Evolutionary conservation across 164 flowering plant species (phyloP), one percentile per base, ranked within the genome.

Genomic region (Euptelea pleiosperma): DNA sequence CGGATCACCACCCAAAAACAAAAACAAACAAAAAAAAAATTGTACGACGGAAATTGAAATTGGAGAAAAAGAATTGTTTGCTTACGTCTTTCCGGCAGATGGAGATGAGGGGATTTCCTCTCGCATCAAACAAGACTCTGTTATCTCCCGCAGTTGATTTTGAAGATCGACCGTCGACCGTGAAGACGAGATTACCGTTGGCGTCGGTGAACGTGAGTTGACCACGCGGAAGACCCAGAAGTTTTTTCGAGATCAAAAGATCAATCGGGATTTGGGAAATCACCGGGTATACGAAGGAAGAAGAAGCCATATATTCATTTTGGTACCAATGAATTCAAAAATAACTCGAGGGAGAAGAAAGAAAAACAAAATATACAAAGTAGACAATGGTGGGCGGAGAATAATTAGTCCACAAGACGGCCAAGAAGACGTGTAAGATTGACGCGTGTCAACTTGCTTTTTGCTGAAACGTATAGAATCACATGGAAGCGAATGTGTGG

Each of bases 221-320:
- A 21, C 74, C 67, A 16, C 59, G 68, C 15, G 65, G 16, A 2
- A 65, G 63, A 31, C 68, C 69, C 0, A 47, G 57, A 43, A 56
- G 70, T 47, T 72, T 66, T 70, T 75, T 76, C 29, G 70, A 66
- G 7, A 71, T 66, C 70, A 73, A 78, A 1, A 79, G 75, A 60
- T 82, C 87, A n/a, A 80, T 50, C 34, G 82, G 78, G 49, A 79
- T 76, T 25, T 40, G 72, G 10, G 62, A 29, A 30, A 10, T 56
- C 14, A 39, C 43, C 54, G 58, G 48, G 51, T 30, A 44, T 22
- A 10, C 8, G 8, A 19, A 21, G 7, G 19, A 43, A 43, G 47
- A 43, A 4, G 47, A 19, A 43, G n/a, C n/a, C n/a, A n/a, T n/a
- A n/a, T n/a, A n/a, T n/a, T n/a, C n/a, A n/a, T n/a, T n/a, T n/a